phyloP scores from a whole-genome alignment of 495 filamentous ascomycete genomes.

The Jackrogersella minutella region DNA sequence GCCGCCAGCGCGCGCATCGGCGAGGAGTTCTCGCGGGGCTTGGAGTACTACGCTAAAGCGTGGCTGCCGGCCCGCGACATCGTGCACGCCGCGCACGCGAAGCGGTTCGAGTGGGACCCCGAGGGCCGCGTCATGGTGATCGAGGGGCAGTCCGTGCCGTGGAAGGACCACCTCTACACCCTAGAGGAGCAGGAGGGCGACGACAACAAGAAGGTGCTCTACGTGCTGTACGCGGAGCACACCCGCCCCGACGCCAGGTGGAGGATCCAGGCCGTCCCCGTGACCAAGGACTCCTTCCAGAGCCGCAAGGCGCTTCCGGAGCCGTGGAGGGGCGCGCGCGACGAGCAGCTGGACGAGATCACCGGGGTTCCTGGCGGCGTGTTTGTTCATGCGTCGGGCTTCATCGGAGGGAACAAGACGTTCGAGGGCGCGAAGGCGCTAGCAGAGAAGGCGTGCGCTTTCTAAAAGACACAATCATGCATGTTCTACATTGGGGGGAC shows the following conservation, averaged over 20 bases:
- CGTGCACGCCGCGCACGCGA: slow-evolving; percentile 73
- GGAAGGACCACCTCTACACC: slow-evolving; percentile 94
- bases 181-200: slow-evolving; percentile 73
- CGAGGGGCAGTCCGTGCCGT: slow-evolving; percentile 76
- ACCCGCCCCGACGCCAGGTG: slow-evolving; percentile 75
- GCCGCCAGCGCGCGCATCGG: slow-evolving; percentile 82
- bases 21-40: slow-evolving; percentile 79
- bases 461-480: no score
- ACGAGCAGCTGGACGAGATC: slow-evolving; percentile 79
- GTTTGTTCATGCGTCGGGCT: slow-evolving; percentile 93
- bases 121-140: slow-evolving; percentile 83
- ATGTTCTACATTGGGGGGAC: no score
- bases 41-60: slow-evolving; percentile 72
- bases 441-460: slow-evolving; percentile 71
- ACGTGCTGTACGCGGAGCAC: slow-evolving; percentile 93
- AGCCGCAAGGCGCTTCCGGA: slow-evolving; percentile 91
- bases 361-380: slow-evolving; percentile 78
- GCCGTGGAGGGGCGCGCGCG: slow-evolving; percentile 87
- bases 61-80: slow-evolving; percentile 90
- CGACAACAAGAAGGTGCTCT: slow-evolving; percentile 64
- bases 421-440: slow-evolving; percentile 89
- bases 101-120: slow-evolving; percentile 70
- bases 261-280: slow-evolving; percentile 89
- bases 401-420: slow-evolving; percentile 93
- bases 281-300: slow-evolving; percentile 81